Percentiles rank a stretch among this genome's conserved stretches.
phyloP scores from a whole-genome alignment of 805 yeast species.

The Cyberlindnera saturnus region DNA sequence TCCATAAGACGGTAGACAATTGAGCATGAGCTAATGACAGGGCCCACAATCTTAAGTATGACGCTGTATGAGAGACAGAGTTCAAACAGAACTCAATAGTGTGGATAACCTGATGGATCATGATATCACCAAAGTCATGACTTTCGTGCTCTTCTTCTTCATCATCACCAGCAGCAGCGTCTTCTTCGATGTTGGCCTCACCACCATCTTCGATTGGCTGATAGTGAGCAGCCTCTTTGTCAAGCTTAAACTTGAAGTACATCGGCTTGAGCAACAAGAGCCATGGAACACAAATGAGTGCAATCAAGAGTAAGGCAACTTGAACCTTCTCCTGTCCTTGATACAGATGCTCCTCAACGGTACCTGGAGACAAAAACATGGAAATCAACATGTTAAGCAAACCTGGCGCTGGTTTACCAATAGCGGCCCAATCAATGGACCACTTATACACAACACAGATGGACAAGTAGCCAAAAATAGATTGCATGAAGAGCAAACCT shows the following conservation, averaged over 20 bases:
- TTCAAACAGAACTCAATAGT: constrained; percentile 97
- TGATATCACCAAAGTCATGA: constrained; percentile 83
- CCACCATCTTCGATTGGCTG: constrained; percentile 30
- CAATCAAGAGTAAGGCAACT: constrained; percentile 60
- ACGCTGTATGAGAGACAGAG: constrained; percentile 97
- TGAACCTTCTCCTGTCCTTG: constrained; percentile 77
- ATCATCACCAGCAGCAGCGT: constrained; percentile 33
- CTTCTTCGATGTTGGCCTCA: constrained; percentile 44
- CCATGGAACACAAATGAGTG: constrained; percentile 92
- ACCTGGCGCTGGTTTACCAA: constrained; percentile 81
- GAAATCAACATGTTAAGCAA: constrained; percentile 89
- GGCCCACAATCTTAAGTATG: constrained; percentile 96
- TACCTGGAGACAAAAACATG: constrained; percentile 94
- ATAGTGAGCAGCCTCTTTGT: constrained; percentile 24
- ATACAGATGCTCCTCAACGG: constrained; percentile 73
- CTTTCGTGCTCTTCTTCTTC: constrained; percentile 40
- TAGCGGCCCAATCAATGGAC: constrained; percentile 85
- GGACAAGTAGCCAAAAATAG: constrained; percentile 90
- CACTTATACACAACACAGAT: constrained; percentile 88
- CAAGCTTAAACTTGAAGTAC: constrained; percentile 48
- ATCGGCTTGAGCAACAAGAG: constrained; percentile 80
- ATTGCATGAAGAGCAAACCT: constrained; percentile 91
- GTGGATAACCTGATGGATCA: constrained; percentile 97
- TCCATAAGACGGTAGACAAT: constrained; percentile 89
- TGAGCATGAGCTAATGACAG: constrained; percentile 97